Evolutionary conservation across 305 asterid species (phyloP), one percentile per base, ranked within the genome.

Genomic region (Fraxinus ornus): DNA sequence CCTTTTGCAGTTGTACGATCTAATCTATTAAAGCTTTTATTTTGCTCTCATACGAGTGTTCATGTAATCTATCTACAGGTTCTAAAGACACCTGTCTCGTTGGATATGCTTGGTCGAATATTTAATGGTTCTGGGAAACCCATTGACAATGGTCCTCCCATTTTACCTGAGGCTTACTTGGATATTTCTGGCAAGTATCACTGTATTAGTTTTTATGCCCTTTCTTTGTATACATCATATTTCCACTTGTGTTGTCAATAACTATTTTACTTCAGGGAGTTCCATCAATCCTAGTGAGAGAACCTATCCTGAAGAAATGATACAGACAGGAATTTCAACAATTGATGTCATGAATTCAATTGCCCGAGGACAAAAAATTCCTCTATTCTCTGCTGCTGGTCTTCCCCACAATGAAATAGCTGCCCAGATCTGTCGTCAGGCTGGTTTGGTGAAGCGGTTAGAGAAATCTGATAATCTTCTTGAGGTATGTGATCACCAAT

Each of bases 391-490:
- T 35, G 99, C 99, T 83, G 99, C 99, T 82, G 99, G 99, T 90
- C 98, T 95, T 88, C 98, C 98, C 79, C 99, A 95, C 89, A 95
- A 95, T 89, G 99, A 95, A 91, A 95, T 95, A 10, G 99, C 99
- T 82, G 98, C 99, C 82, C 99, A 95, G 90, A 95, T 95, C 83
- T 95, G 99, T 89, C 98, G 99, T 79, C 99, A 95, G 88, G 99
- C 99, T 92, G 99, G 99, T 89, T 91, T 95, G 90, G 99, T 95
- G 84, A 95, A 94, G 87, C 93, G 99, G 36, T 85, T 93, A 88
- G 97, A 95, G 91, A 92, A 93, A 88, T n/a, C 95, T 78, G 97
- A 91, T 75, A 90, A 91, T 85, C 97, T 95, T 86, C 98, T 95
- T 80, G 93, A 91, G 92, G 99, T 95, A 85, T 76, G 75, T 30